Base-by-base conservation (phyloP, 495 filamentous ascomycete species). In the Penicillium bialowiezense region DNA sequence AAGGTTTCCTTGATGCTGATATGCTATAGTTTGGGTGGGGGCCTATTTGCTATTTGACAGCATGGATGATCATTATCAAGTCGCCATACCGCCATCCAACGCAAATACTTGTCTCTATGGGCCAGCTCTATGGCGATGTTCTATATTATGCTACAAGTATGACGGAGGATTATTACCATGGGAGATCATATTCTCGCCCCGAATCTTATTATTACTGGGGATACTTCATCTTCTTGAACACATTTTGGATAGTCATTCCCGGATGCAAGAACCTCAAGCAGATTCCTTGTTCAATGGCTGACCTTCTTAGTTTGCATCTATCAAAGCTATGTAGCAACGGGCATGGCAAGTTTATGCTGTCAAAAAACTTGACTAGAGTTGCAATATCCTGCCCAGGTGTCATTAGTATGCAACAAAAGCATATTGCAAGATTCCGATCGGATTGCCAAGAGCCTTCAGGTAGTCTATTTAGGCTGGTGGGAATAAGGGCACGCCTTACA, bases 181-280 rank as follows among this genome's bases (percentile, higher is more conserved):
- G 31, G 3, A 2, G n/a, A 20, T 37, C 39, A 35, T 51, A 51
- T 28, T 42, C 48, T 7, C 28, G 48, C 9, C 48, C 48, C 1
- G 48, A 51, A 33, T 10, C 28, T 9, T 39, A 43, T 20, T 43
- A 43, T 10, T 47, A 28, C 41, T 48, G 39, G 38, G 29, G 34
- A 15, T 51, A 44, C 50, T 57, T 48, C 34, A 17, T 52, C 44
- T 52, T 57, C 44, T 37, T 20, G 7, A 52, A 52, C 12, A 23
- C 35, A 3, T 46, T 46, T 14, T 46, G 42, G 42, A 45, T 52
- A 19, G 24, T 41, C 3, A 46, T 52, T 29, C 42, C 42, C 6
- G 17, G 7, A 3, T 5, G 29, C 12, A 32, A 32, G 29, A 32
- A 32, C 3, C 12, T 10, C 7, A 4, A 32, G n/a, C n/a, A n/a